Evolutionary conservation across 495 filamentous ascomycete species (phyloP).

Genomic region (Clavariopsis aquatica): DNA sequence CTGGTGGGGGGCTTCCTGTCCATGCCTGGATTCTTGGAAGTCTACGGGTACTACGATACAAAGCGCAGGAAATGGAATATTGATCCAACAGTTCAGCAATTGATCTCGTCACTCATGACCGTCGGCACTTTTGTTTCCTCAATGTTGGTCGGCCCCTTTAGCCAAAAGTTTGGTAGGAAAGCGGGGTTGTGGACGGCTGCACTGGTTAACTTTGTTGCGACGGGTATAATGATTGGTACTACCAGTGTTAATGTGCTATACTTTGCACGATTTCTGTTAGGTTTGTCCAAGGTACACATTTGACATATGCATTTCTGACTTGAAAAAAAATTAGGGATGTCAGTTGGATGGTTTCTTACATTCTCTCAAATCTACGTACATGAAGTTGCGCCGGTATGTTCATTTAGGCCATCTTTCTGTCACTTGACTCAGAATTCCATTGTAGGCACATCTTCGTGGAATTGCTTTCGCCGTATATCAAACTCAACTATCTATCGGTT

Average conservation of each 20-base stretch:
- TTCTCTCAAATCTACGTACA: constrained; percentile 19
- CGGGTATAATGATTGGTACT: constrained; percentile 15
- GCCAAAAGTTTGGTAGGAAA: constrained; percentile 14
- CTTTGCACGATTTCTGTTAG: constrained; percentile 18
- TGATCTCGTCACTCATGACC: constrained; percentile 9
- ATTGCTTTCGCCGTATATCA: constrained; percentile 20
- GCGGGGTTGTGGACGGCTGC: constrained; percentile 15
- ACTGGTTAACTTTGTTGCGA: constrained; percentile 15
- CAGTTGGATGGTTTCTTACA: constrained; percentile 17
- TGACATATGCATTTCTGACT: background rate
- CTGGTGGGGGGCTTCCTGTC: constrained; percentile 15
- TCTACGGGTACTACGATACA: constrained; percentile 7
- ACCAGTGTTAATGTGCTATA: constrained; percentile 16
- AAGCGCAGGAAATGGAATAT: constrained; percentile 5
- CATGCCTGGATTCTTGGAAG: constrained; percentile 16
- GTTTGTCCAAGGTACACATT: background rate
- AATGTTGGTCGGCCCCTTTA: constrained; percentile 10
- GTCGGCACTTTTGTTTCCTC: constrained; percentile 14
- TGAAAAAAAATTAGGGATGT: constrained; percentile 4
- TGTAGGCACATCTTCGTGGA: constrained; percentile 23
- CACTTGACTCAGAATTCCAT: background rate
- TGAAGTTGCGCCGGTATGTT: constrained; percentile 12
- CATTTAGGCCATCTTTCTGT: background rate
- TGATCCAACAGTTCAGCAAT: constrained; percentile 20
- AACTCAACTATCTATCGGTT: constrained; percentile 19